Conservation (phyloP, 371 early-diverging fungal species). For the Choanephora cucurbitarum region DNA sequence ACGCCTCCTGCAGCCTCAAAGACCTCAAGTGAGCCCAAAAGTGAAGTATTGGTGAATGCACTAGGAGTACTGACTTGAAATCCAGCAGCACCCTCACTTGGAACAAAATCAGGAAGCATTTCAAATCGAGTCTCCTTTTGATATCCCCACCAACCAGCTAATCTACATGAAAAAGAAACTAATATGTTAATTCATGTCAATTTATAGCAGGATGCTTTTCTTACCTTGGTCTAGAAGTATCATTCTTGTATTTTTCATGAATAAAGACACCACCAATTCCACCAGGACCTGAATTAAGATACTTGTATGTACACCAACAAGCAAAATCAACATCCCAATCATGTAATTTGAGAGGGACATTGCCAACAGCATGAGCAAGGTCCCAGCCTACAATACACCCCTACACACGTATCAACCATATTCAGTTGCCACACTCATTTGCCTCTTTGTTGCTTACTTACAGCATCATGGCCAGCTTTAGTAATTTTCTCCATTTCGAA, state of each 20-base stretch:
- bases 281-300: conserved; percentile 94
- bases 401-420: too few species aligned
- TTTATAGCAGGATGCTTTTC: too few species aligned
- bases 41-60: conserved; percentile 68
- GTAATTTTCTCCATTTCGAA: conserved; percentile 91
- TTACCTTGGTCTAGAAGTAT: conserved; percentile 54
- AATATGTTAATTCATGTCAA: too few species aligned
- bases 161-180: conserved; percentile 44
- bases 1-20: conserved; percentile 75
- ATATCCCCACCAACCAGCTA: conserved; percentile 97
- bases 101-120: conserved; percentile 76
- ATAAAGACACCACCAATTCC: conserved; percentile 90
- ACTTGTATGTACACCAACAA: conserved; percentile 98
- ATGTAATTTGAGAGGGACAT: conserved; percentile 85
- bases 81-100: conserved; percentile 81
- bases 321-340: conserved; percentile 98
- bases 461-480: conserved; percentile 77
- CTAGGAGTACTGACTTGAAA: conserved; percentile 92
- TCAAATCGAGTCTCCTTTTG: conserved; percentile 78
- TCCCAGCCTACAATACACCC: conserved; percentile 95
- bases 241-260: conserved; percentile 72
- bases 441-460: too few species aligned
- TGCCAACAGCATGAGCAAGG: conserved; percentile 96
- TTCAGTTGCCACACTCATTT: too few species aligned
- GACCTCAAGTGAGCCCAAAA: conserved; percentile 79